phyloP scores from a whole-genome alignment of 2,329 filamentous ascomycete species.

The Chaetomium strumarium region DNA sequence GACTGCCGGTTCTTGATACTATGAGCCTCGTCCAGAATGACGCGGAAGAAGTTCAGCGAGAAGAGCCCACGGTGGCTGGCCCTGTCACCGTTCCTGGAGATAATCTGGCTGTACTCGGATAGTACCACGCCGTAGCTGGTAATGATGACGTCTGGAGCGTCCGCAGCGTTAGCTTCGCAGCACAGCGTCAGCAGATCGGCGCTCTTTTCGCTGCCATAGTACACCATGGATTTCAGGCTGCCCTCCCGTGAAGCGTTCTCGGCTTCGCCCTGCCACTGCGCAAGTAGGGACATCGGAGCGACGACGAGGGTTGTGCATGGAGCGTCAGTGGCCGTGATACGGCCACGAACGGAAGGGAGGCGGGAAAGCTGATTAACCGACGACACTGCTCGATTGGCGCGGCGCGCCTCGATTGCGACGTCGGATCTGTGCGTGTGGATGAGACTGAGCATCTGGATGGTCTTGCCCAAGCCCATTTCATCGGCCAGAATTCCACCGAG shows the following conservation, averaged over 20 bases:
- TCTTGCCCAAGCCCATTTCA: conserved; percentile 97
- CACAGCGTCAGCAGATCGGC: conserved; percentile 75
- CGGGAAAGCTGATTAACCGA: conserved; percentile 58
- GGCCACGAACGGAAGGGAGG: conserved; percentile 49
- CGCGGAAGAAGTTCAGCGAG: conserved; percentile 86
- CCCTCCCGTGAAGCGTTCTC: conserved; percentile 82
- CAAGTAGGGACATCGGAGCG: conserved; percentile 94
- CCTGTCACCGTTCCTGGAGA: conserved; percentile 58
- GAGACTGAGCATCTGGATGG: conserved; percentile 94
- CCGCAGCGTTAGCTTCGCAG: conserved; percentile 62
- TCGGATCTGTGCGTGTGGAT: conserved; percentile 76
- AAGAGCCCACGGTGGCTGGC: conserved; percentile 70
- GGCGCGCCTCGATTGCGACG: conserved; percentile 36
- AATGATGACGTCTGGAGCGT: conserved; percentile 84
- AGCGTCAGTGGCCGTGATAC: conserved; percentile 54
- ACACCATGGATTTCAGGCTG: conserved; percentile 77
- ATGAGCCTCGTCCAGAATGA: conserved; percentile 94
- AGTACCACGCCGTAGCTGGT: conserved; percentile 91
- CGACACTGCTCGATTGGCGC: conserved; percentile 25
- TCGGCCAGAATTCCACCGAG: conserved; percentile 90
- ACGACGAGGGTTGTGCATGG: conserved; percentile 89
- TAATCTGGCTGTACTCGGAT: conserved; percentile 78
- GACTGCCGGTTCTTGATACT: conserved; percentile 85
- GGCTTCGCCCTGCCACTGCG: conserved; percentile 95
- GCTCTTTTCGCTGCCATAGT: conserved; percentile 84